A percentile compares a stretch with the other conserved stretches of the same genome.
Conservation (phyloP, 1,139 yeast species). For the Blastobotrys malaysiensis region DNA sequence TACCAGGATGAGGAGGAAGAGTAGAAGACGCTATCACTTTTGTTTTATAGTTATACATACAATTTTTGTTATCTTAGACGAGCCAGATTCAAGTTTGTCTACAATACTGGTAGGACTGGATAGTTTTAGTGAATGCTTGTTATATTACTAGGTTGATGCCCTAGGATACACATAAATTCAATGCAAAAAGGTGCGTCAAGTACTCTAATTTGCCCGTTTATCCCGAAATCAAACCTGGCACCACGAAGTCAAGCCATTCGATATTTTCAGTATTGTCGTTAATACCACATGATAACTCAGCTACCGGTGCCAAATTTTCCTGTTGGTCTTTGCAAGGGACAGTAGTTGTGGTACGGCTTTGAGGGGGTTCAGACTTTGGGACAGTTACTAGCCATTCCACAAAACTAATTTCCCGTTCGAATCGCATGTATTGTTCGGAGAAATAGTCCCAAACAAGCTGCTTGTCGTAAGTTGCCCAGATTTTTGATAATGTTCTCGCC, state of each 20-base stretch:
- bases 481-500: constrained; percentile 8
- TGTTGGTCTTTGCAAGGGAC: background rate
- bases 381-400: constrained; percentile 13
- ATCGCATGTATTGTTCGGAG: constrained; percentile 9
- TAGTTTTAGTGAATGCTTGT: no score
- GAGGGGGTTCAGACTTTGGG: background rate
- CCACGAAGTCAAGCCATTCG: background rate
- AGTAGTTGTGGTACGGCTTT: background rate
- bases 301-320: background rate
- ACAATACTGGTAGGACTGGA: no score
- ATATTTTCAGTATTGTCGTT: background rate
- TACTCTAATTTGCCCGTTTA: no score
- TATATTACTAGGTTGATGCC: no score
- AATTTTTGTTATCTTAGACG: no score
- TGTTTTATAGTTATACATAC: no score
- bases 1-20: constrained; percentile 59
- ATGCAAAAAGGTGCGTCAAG: no score
- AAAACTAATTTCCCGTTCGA: constrained; percentile 5
- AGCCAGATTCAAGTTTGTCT: no score
- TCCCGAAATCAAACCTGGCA: background rate
- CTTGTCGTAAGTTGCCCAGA: constrained; percentile 13
- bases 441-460: constrained; percentile 14
- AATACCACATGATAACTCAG: background rate
- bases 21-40: no score
- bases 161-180: no score